Evolutionary conservation across 108 stramenopile genomes (phyloP), one percentile per base, ranked within the genome.

Genomic region (Discostella stelligeroides): DNA sequence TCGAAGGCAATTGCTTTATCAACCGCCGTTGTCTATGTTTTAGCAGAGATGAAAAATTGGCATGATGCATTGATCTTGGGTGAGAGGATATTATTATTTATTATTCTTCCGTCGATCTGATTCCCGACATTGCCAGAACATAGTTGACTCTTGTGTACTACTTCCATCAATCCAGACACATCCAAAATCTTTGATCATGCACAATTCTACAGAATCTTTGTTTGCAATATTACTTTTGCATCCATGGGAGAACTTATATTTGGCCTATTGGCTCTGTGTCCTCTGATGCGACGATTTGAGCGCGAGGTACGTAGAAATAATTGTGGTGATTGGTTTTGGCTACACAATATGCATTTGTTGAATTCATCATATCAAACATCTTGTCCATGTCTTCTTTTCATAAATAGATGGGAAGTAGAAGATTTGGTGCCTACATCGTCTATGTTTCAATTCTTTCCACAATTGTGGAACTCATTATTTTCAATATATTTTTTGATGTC

Each of bases 191-290:
- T 82, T 15, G 65, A 81, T 21, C 56, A 80, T 21, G 68, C 67
- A 14, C 71, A 82, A 75, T 75, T 68, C 60, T 71, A 80, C 65
- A 53, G 80, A 49, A 69, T 78, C 17, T 75, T 85, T 24, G 74
- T 73, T 12, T 68, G 73, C 46, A 67, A 66, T 40, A 54, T 85
- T 23, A 85, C 81, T n/a, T 88, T 87, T 75, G 59, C 41, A 8
- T 75, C 81, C 9, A 77, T 82, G 65, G 86, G 85, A 21, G 86
- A 91, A 60, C 51, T 87, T 7, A 56, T 88, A 3, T 57, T 88
- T 51, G 92, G 89, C 3, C 21, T 79, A 14, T 20, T 82, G 9
- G 78, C 84, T 1, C 60, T 90, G 46, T 73, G 63, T 20, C 77
- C 73, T 6, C 63, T 87, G 11, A 50, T 82, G 58, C 57, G 86